Conservation (phyloP, 208 protist genomes). For the Phytomonas francai region DNA sequence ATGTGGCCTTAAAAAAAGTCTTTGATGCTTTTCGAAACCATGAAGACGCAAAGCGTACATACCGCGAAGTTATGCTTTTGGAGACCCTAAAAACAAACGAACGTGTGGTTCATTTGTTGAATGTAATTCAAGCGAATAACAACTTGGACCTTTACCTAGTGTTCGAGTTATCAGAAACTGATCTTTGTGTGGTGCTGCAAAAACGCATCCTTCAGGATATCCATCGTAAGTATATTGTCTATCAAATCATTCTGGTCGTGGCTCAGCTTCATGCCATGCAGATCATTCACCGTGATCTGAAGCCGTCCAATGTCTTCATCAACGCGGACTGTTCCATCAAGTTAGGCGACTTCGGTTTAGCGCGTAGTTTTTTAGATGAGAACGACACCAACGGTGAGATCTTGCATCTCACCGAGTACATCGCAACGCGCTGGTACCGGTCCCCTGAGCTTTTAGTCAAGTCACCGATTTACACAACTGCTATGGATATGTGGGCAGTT, state of each 20-base stretch:
- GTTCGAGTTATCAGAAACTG: slow-evolving; percentile 95
- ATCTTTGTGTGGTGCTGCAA: slow-evolving; percentile 90
- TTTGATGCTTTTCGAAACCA: slow-evolving; percentile 95
- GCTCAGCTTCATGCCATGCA: slow-evolving; percentile 89
- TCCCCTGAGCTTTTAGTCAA: slow-evolving; percentile 97
- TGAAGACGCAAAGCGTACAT: slow-evolving; percentile 91
- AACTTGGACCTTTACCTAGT: slow-evolving; percentile 96
- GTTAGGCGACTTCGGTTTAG: slow-evolving; percentile 97
- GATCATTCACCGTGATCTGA: slow-evolving; percentile 92
- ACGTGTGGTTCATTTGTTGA: slow-evolving; percentile 90
- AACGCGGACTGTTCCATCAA: slow-evolving; percentile 92
- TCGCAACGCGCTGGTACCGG: slow-evolving; percentile 96
- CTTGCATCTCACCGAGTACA: slow-evolving; percentile 92
- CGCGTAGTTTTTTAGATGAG: slow-evolving; percentile 67
- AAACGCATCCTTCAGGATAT: slow-evolving; percentile 93
- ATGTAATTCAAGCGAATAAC: slow-evolving; percentile 96
- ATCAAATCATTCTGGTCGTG: slow-evolving; percentile 93
- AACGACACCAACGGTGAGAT: slow-evolving; percentile 33
- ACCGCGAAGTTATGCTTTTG: slow-evolving; percentile 96
- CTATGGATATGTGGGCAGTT: slow-evolving; percentile 98
- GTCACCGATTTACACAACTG: slow-evolving; percentile 91
- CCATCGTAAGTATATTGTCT: slow-evolving; percentile 93
- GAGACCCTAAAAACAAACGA: slow-evolving; percentile 62
- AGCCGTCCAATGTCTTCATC: slow-evolving; percentile 90
- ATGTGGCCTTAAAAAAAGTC: slow-evolving; percentile 95